A percentile compares a stretch with the other conserved stretches of the same genome.
These are phyloP conservation scores for Sporisorium sorghi DNA, from an alignment of 1,284 basidiomycete species.

Conservation along the genomic window DNA sequence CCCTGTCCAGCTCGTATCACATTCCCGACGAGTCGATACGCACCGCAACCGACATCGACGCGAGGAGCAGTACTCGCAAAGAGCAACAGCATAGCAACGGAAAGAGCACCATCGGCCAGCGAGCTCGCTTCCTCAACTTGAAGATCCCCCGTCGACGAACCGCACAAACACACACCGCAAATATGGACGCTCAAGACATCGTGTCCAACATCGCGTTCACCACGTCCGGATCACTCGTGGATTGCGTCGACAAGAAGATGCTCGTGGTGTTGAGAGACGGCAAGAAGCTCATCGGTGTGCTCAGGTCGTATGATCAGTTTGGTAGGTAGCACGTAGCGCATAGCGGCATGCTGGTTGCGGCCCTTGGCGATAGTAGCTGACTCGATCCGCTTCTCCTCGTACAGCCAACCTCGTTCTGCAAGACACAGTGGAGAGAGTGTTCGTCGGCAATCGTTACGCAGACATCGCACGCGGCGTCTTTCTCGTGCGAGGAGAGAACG, in stretches of 20 bases:
- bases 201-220: conserved; percentile 68
- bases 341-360: not conserved
- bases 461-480: conserved; percentile 88
- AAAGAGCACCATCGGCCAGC: not conserved
- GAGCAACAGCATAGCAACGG: not conserved
- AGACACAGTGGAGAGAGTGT: conserved; percentile 79
- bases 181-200: conserved; percentile 65
- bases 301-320: conserved; percentile 98
- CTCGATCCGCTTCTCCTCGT: not conserved
- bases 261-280: conserved; percentile 95
- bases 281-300: conserved; percentile 91
- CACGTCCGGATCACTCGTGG: conserved; percentile 67
- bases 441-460: conserved; percentile 74
- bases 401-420: conserved; percentile 87
- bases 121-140: not conserved
- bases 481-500: conserved; percentile 97
- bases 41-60: not conserved
- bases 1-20: not conserved
- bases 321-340: conserved; percentile 77
- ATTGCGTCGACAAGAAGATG: conserved; percentile 81
- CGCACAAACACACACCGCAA: not conserved
- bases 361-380: not conserved
- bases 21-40: not conserved
- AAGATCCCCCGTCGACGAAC: not conserved
- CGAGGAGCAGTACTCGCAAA: not conserved